phyloP scores from a whole-genome alignment of 495 filamentous ascomycete genomes.

The Aspergillus mulundensis region DNA sequence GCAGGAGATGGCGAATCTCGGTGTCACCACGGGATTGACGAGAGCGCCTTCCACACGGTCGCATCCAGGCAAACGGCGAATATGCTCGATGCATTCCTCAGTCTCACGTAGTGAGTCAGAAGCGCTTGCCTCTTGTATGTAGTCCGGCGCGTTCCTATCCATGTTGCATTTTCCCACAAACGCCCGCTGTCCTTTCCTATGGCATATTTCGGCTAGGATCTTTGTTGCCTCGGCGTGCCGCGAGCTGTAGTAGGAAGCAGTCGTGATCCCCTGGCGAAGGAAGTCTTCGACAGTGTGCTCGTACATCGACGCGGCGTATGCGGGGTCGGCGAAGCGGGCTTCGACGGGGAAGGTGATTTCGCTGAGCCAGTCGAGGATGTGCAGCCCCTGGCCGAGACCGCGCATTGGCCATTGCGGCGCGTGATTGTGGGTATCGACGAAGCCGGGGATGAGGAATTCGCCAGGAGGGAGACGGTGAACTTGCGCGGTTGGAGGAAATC shows the following conservation, averaged over 20 bases:
- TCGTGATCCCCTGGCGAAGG: constrained; percentile 61
- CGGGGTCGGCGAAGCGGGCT: constrained; percentile 49
- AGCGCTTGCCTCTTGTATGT: constrained; percentile 51
- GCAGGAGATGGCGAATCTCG: constrained; percentile 62
- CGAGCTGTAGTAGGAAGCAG: constrained; percentile 62
- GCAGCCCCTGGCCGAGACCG: constrained; percentile 54
- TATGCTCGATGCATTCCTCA: constrained; percentile 46
- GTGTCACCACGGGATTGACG: constrained; percentile 57
- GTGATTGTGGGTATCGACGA: constrained; percentile 63
- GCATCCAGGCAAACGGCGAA: constrained; percentile 25
- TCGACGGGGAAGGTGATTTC: constrained; percentile 61
- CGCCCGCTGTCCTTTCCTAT: constrained; percentile 55
- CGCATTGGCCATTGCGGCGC: constrained; percentile 62
- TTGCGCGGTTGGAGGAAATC: constrained; percentile 21
- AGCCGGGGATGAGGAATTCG: constrained; percentile 58
- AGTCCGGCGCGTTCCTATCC: constrained; percentile 57
- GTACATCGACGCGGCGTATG: constrained; percentile 52
- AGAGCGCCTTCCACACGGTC: constrained; percentile 19
- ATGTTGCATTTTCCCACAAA: constrained; percentile 65
- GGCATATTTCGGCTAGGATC: constrained; percentile 56
- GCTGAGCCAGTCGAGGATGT: constrained; percentile 57
- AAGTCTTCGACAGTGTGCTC: constrained; percentile 50
- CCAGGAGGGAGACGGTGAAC: constrained; percentile 43
- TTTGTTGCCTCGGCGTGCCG: constrained; percentile 54
- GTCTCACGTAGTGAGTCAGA: constrained; percentile 50